Conservation (phyloP, 75 land plant genomes). For the Sequoia sempervirens region DNA sequence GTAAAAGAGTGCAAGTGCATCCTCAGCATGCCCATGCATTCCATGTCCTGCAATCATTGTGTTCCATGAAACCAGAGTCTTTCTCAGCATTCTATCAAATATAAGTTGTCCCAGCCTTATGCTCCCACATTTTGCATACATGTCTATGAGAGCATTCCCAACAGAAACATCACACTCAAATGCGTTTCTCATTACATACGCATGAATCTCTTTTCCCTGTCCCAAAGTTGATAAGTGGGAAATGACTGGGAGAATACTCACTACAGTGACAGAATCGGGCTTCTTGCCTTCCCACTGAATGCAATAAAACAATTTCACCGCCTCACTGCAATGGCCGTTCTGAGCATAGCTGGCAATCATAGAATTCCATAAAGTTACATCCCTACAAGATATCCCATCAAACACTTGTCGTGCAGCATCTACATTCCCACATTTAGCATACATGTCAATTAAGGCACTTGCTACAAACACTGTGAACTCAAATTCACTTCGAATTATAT, state of each 20-base stretch:
- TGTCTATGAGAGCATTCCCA: slow-evolving; percentile 21
- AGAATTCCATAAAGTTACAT: slow-evolving; percentile 22
- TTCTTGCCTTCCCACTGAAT: slow-evolving; percentile 15
- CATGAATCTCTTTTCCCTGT: slow-evolving; percentile 17
- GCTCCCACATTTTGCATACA: slow-evolving; percentile 27
- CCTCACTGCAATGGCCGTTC: slow-evolving; percentile 3
- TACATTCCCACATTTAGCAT: slow-evolving; percentile 63
- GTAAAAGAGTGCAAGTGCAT: slow-evolving; percentile 4
- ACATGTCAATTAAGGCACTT: slow-evolving; percentile 61
- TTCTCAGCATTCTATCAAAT: slow-evolving; percentile 14
- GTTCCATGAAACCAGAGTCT: slow-evolving; percentile 14
- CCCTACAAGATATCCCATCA: slow-evolving; percentile 29
- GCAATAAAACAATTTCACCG: slow-evolving; percentile 8
- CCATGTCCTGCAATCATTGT: slow-evolving; percentile 15
- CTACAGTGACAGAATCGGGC: slow-evolving; percentile 12
- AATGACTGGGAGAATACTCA: slow-evolving; percentile 7
- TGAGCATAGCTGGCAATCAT: slow-evolving; percentile 21
- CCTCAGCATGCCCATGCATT: slow-evolving; percentile 16
- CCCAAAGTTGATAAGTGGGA: slow-evolving; percentile 5
- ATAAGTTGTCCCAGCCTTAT: slow-evolving; percentile 7
- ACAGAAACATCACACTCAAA: slow-evolving; percentile 11
- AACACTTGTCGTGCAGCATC: slow-evolving; percentile 43
- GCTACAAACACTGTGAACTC: slow-evolving; percentile 26
- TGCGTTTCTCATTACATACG: slow-evolving; percentile 9
- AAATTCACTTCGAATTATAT: slow-evolving; percentile 25